Percentiles rank a stretch among this genome's conserved stretches.
Evolutionary conservation across 2,329 filamentous ascomycete species (phyloP).

Genomic region (Colletotrichum kahawae): DNA sequence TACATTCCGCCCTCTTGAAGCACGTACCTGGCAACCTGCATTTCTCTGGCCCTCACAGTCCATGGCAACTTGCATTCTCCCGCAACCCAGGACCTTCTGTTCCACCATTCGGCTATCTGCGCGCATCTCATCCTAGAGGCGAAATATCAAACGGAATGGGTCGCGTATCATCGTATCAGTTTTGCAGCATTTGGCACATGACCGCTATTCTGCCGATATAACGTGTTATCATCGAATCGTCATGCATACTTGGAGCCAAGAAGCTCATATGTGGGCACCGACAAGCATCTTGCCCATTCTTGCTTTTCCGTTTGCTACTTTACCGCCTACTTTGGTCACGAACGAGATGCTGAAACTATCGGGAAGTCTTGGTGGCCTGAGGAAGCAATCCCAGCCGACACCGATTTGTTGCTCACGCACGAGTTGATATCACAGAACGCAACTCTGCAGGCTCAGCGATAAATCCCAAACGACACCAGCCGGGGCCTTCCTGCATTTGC

Average conservation of each 20-base stretch:
- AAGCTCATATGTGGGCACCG: background rate
- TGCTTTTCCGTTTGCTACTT: conserved; percentile 4
- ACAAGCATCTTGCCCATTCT: background rate
- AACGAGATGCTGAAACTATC: background rate
- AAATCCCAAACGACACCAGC: background rate
- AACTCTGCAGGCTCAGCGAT: background rate
- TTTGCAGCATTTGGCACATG: conserved; percentile 7
- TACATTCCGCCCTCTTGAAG: background rate
- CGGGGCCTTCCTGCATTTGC: background rate
- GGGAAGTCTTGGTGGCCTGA: background rate
- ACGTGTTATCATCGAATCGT: background rate
- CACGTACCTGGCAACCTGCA: background rate
- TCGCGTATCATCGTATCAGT: background rate
- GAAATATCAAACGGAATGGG: background rate
- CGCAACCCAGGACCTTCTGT: background rate
- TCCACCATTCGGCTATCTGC: background rate
- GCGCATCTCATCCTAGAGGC: background rate
- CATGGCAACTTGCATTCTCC: background rate
- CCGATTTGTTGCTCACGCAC: background rate
- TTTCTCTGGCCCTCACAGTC: background rate
- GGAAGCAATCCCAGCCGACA: background rate
- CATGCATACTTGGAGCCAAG: background rate
- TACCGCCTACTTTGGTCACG: background rate
- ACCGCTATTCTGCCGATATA: background rate
- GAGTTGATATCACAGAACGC: background rate